Evolutionary conservation across 495 filamentous ascomycete species (phyloP), one percentile per base, ranked within the genome.

Genomic region (Talaromyces proteolyticus): DNA sequence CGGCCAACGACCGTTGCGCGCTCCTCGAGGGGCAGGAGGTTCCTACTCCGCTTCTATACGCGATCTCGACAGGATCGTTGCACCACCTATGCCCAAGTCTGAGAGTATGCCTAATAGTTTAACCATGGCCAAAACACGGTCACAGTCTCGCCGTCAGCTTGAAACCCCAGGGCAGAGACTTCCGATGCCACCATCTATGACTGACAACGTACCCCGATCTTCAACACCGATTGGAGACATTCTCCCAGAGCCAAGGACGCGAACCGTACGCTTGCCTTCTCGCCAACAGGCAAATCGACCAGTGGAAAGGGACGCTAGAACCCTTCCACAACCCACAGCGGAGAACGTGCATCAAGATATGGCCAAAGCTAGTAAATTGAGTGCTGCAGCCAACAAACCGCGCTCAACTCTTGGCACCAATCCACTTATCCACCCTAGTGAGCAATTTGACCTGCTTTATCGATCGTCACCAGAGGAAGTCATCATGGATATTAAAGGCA

Each of bases 91-190:
- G 24, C 25, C 59, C 20, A 68, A 66, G 43, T 60, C 68, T 0
- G 63, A 53, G 3, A 68, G 60, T 26, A 63, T 58, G 41, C 60
- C 64, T 16, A 61, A 53, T 17, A 63, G 64, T 24, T 51, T 73
- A 48, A 69, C 65, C 0, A 63, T 73, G 26, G 72, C 68, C 21
- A 75, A 75, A 55, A 75, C 72, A 17, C 60, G 72, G 21, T 73
- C 72, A n/a, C 69, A 75, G 51, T 72, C 72, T 25, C 42, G 50
- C 16, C 67, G 70, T 6, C 57, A 58, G 44, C 45, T 73, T 44
- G 67, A 70, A 53, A 63, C 64, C 14, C 64, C 66, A 17, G 59
- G 44, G 20, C 60, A 69, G 51, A 60, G 55, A 11, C 42, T 50
- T 6, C 42, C 29, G 6, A 37, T 50, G 14, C 46, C 60, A 1